A percentile compares a stretch with the other conserved stretches of the same genome.
These are phyloP conservation scores for Phytopythium aichiense DNA, from an alignment of 352 stramenopile genomes.

Conservation along the genomic window DNA sequence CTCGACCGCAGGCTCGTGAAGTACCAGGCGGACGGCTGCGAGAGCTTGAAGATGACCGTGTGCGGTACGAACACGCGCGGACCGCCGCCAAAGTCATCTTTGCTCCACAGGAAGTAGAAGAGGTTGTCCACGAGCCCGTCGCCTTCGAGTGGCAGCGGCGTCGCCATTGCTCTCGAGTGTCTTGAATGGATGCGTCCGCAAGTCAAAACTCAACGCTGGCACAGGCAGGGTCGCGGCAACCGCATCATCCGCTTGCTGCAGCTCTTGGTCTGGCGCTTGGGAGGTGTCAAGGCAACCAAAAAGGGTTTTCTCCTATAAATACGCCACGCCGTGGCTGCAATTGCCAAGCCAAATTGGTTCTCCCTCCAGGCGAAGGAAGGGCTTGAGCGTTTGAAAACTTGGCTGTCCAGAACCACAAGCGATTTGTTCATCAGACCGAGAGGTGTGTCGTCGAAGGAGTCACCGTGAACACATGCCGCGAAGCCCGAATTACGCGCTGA, in stretches of 20 bases:
- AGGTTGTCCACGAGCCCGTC: constrained; percentile 88
- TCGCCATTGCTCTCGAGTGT: constrained; percentile 30
- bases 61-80: constrained; percentile 90
- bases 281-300: no score
- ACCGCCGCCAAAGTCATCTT: constrained; percentile 88
- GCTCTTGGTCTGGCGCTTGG: background rate
- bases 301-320: background rate
- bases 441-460: background rate
- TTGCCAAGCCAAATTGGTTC: background rate
- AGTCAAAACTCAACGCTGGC: background rate
- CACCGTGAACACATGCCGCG: background rate
- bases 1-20: constrained; percentile 87
- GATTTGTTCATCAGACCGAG: background rate
- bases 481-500: background rate
- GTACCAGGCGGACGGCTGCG: constrained; percentile 93
- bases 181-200: background rate
- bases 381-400: background rate
- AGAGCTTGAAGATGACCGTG: constrained; percentile 93
- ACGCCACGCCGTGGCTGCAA: no score
- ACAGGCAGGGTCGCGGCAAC: background rate
- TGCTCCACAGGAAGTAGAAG: constrained; percentile 88
- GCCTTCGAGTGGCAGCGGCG: constrained; percentile 66
- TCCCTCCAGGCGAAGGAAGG: background rate
- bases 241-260: background rate
- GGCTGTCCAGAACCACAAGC: background rate